These are phyloP conservation scores for Macrophomina tecta DNA, from an alignment of 2,329 filamentous ascomycete species.

Conservation along the genomic window DNA sequence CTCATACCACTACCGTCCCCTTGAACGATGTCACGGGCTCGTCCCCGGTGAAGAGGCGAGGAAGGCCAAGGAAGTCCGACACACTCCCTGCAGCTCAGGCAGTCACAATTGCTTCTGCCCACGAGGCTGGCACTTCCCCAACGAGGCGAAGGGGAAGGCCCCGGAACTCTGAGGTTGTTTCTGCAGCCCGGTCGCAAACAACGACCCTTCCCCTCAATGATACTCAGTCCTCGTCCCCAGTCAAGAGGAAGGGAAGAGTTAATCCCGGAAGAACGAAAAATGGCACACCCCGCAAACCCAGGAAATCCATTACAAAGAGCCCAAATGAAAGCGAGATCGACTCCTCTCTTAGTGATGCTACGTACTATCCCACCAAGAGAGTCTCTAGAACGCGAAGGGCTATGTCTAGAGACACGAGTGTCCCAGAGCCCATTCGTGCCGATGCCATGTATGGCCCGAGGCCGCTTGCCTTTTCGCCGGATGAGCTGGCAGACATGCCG, in stretches of 20 bases:
- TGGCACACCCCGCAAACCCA: slow-evolving; percentile 34
- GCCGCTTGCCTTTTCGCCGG: background rate
- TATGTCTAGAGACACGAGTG: background rate
- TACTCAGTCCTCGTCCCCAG: slow-evolving; percentile 30
- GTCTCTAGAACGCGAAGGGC: background rate
- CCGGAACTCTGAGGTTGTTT: slow-evolving; percentile 30
- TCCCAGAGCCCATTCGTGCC: slow-evolving; percentile 16
- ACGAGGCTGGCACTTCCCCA: slow-evolving; percentile 39
- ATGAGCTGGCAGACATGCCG: background rate
- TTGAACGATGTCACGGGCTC: slow-evolving; percentile 48
- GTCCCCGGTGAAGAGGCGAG: slow-evolving; percentile 45
- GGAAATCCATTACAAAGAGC: slow-evolving; percentile 18
- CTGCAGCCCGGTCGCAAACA: slow-evolving; percentile 1
- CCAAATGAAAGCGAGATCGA: slow-evolving; percentile 7
- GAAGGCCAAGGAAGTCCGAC: slow-evolving; percentile 46
- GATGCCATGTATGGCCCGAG: slow-evolving; percentile 23
- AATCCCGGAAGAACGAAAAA: slow-evolving; percentile 35
- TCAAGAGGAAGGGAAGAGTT: slow-evolving; percentile 33
- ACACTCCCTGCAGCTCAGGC: slow-evolving; percentile 33
- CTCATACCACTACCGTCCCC: slow-evolving; percentile 48
- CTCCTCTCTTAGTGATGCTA: slow-evolving; percentile 16
- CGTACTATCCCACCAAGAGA: slow-evolving; percentile 5
- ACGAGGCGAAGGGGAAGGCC: slow-evolving; percentile 38
- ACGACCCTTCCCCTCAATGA: slow-evolving; percentile 1
- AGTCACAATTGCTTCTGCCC: slow-evolving; percentile 34